Evolutionary conservation across 768 basidiomycete species (phyloP).

Genomic region (Pleurotus cornucopiae): DNA sequence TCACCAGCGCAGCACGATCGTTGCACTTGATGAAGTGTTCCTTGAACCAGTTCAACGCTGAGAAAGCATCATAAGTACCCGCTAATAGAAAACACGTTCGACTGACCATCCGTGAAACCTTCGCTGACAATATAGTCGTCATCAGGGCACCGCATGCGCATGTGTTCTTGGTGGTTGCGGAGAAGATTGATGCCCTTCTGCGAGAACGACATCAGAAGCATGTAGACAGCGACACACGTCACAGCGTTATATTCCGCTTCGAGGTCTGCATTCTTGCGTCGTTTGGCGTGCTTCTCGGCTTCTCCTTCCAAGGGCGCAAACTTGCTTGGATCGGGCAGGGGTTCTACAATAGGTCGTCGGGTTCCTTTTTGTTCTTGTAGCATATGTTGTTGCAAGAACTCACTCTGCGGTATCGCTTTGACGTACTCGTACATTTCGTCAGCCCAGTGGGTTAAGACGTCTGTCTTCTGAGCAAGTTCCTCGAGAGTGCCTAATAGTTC

Average conservation of each 20-base stretch:
- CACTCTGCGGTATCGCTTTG: constrained; percentile 80
- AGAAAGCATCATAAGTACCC: constrained; percentile 10
- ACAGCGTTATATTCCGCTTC: constrained; percentile 82
- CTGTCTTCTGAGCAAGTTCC: constrained; percentile 93
- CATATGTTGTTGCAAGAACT: constrained; percentile 23
- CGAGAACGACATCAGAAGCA: constrained; percentile 88
- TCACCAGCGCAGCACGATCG: constrained; percentile 83
- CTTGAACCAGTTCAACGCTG: constrained; percentile 87
- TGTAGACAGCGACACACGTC: constrained; percentile 84
- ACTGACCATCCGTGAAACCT: constrained; percentile 73
- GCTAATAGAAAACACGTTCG: background rate
- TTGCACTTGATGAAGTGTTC: constrained; percentile 92
- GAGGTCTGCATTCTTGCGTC: constrained; percentile 68
- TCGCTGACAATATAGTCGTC: constrained; percentile 74
- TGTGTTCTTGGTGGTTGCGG: constrained; percentile 71
- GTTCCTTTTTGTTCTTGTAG: background rate
- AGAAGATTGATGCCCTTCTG: constrained; percentile 89
- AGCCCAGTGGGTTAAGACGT: constrained; percentile 89
- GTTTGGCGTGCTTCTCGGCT: constrained; percentile 61
- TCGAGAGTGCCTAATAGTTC: constrained; percentile 77
- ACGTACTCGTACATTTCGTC: constrained; percentile 92
- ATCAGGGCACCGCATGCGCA: constrained; percentile 76
- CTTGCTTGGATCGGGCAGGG: constrained; percentile 75
- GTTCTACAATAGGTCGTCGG: constrained; percentile 42
- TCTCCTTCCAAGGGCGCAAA: constrained; percentile 71